Evolutionary conservation across 106 monocot species (phyloP).

Genomic region (Posidonia australis): DNA sequence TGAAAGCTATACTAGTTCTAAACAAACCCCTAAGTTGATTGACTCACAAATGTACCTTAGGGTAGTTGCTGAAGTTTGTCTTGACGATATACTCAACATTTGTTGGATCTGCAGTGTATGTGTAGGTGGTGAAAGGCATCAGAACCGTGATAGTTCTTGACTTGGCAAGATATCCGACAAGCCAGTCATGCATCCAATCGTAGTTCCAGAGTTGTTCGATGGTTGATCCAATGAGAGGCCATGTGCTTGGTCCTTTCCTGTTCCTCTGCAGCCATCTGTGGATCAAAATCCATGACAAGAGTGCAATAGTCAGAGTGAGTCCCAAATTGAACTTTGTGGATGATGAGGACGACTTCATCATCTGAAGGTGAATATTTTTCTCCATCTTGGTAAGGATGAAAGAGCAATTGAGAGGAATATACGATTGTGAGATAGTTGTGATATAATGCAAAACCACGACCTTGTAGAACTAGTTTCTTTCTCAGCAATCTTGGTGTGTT

Average conservation of each 20-base stretch:
- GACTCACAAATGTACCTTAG: no score
- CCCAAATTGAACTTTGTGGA: neutral
- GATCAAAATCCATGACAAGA: conserved; percentile 56
- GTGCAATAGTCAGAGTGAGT: conserved; percentile 8
- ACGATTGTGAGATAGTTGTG: no score
- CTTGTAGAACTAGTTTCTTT: no score
- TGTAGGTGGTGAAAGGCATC: conserved; percentile 59
- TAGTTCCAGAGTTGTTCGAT: conserved; percentile 78
- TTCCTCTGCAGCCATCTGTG: conserved; percentile 51
- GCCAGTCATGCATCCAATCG: conserved; percentile 87
- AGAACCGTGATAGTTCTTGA: conserved; percentile 50
- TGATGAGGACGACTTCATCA: no score
- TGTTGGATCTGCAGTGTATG: conserved; percentile 66
- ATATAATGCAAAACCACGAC: no score
- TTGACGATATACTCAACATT: conserved; percentile 70
- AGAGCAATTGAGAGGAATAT: no score
- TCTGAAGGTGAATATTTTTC: no score
- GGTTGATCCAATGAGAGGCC: conserved; percentile 66
- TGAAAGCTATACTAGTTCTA: no score
- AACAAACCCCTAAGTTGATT: no score
- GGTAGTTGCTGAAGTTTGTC: conserved; percentile 73
- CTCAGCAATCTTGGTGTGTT: no score
- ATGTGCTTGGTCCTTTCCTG: conserved; percentile 56
- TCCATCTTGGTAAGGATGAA: no score
- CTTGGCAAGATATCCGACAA: conserved; percentile 48